Evolutionary conservation across 345 rosid species (phyloP).

Genomic region (Eucalyptus rudis): DNA sequence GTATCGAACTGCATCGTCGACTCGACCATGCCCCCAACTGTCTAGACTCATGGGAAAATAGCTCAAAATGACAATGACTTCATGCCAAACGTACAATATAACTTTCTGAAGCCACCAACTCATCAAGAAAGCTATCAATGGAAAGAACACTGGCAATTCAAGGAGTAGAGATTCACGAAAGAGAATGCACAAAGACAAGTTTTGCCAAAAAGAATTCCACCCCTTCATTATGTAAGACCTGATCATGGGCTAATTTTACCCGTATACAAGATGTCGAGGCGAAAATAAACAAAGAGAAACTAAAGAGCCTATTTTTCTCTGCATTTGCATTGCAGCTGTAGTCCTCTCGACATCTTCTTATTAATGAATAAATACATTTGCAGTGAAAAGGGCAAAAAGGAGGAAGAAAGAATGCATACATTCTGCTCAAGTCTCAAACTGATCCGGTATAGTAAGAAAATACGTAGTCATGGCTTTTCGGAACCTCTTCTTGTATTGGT

Average conservation of each 20-base stretch:
- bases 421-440: slow-evolving; percentile 29
- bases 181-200: slow-evolving; percentile 1
- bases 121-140: background rate
- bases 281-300: background rate
- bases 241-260: slow-evolving; percentile 1
- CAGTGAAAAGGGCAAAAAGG: background rate
- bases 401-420: background rate
- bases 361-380: slow-evolving; percentile 23
- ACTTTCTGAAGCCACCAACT: background rate
- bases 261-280: background rate
- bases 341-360: background rate
- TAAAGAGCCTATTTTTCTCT: background rate
- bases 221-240: background rate
- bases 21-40: background rate
- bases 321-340: background rate
- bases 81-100: background rate
- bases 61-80: background rate
- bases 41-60: background rate
- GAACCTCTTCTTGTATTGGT: slow-evolving; percentile 89
- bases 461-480: slow-evolving; percentile 92
- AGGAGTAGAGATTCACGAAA: background rate
- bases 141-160: background rate
- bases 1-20: background rate
- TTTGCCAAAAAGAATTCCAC: slow-evolving; percentile 1
- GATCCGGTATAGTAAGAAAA: slow-evolving; percentile 88